A percentile compares a stretch with the other conserved stretches of the same genome.
Evolutionary conservation across 805 yeast genomes (phyloP).

Genomic region (Saccharomycopsis schoenii): DNA sequence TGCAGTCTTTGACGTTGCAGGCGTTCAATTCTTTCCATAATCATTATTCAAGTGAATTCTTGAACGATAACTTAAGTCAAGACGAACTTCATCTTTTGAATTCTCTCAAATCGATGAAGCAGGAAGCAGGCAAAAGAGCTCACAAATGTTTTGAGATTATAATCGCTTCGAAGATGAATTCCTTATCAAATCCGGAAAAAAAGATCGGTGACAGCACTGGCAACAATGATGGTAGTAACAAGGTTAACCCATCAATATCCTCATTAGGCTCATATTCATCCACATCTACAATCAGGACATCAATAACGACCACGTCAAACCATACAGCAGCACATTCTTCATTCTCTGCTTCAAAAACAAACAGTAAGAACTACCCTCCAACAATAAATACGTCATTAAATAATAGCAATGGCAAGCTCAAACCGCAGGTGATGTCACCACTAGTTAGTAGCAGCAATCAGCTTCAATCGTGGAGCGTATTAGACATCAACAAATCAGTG

Average conservation of each 20-base stretch:
- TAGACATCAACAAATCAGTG: background rate
- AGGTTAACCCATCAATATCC: background rate
- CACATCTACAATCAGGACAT: background rate
- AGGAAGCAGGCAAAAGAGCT: constrained; percentile 9
- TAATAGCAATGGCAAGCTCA: background rate
- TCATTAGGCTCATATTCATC: background rate
- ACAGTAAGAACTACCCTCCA: background rate
- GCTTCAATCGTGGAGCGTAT: background rate
- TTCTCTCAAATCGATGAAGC: background rate
- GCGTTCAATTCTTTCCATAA: background rate
- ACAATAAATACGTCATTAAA: background rate
- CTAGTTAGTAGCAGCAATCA: background rate
- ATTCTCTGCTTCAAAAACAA: background rate
- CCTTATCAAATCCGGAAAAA: background rate
- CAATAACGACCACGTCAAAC: background rate
- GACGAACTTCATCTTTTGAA: constrained; percentile 6
- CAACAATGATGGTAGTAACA: background rate
- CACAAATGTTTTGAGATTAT: constrained; percentile 15
- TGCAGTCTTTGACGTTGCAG: constrained; percentile 9
- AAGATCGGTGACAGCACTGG: background rate
- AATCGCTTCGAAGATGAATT: constrained; percentile 2
- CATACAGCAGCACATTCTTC: background rate
- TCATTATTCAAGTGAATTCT: background rate
- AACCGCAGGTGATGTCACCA: background rate
- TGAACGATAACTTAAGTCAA: constrained; percentile 6